Percentiles rank a stretch among this genome's conserved stretches.
phyloP scores from a whole-genome alignment of 768 basidiomycete species.

The Tricholoma sp. region DNA sequence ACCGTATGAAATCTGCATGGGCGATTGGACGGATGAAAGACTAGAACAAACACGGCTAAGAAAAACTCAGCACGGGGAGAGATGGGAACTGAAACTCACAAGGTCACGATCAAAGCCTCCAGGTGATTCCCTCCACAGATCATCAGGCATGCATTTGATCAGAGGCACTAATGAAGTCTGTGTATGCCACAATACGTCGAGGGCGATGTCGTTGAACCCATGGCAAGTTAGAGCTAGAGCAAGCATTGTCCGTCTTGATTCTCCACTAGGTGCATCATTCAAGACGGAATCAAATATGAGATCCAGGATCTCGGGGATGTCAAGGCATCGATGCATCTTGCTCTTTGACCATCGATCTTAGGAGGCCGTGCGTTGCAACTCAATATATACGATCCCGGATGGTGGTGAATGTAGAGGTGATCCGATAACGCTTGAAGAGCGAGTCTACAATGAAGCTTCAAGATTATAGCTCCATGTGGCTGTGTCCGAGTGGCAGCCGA shows the following conservation, averaged over 20 bases:
- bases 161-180: conserved; percentile 4
- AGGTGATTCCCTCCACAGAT: conserved; percentile 7
- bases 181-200: conserved; percentile 10
- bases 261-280: neutral
- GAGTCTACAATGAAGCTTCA: too few species aligned
- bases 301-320: conserved; percentile 5
- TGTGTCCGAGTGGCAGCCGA: too few species aligned
- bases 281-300: conserved; percentile 5
- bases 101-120: conserved; percentile 1
- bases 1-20: neutral
- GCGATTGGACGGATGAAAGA: neutral
- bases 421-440: neutral
- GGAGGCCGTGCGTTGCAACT: neutral
- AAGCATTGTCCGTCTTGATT: neutral
- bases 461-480: too few species aligned
- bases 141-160: conserved; percentile 9
- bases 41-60: neutral
- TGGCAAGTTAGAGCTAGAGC: conserved; percentile 7
- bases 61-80: neutral
- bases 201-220: conserved; percentile 7
- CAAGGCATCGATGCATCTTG: conserved; percentile 7
- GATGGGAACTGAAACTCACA: neutral
- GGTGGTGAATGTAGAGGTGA: too few species aligned
- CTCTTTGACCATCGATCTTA: neutral
- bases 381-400: neutral